phyloP scores from a whole-genome alignment of 495 filamentous ascomycete species.

The Penicillium antarcticum region DNA sequence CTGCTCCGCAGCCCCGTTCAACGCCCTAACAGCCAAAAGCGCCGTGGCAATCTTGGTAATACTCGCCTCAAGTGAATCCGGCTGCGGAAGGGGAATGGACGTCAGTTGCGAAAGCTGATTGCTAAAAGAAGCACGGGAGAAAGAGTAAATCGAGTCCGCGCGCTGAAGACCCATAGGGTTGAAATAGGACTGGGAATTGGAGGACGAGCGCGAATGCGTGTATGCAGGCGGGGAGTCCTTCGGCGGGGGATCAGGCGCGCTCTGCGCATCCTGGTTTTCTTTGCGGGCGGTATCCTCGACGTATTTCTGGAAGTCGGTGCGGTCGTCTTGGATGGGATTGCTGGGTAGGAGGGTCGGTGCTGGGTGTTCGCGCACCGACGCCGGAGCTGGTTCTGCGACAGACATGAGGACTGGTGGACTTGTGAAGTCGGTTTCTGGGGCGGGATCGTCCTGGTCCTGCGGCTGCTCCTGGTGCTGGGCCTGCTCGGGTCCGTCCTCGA shows the following conservation, averaged over 20 bases:
- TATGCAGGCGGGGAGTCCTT: conserved; percentile 33
- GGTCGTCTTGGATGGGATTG: conserved; percentile 13
- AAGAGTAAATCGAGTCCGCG: conserved; percentile 80
- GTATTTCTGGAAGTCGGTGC: conserved; percentile 47
- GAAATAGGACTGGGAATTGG: conserved; percentile 51
- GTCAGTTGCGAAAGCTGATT: conserved; percentile 87
- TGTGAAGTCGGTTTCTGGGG: conserved; percentile 7
- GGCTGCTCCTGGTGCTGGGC: too few species aligned
- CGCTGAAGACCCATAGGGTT: conserved; percentile 48
- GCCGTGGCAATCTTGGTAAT: conserved; percentile 81
- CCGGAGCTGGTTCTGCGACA: conserved; percentile 26
- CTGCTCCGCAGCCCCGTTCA: conserved; percentile 81
- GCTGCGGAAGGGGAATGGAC: conserved; percentile 78
- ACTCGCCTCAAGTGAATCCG: conserved; percentile 72
- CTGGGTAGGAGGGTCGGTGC: conserved; percentile 8
- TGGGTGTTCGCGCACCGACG: conserved; percentile 19
- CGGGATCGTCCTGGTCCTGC: too few species aligned
- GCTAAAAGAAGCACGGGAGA: conserved; percentile 84
- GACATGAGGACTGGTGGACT: conserved; percentile 29
- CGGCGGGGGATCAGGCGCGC: conserved; percentile 36
- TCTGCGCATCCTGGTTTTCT: conserved; percentile 27
- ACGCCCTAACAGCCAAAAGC: conserved; percentile 68
- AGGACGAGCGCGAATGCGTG: conserved; percentile 34
- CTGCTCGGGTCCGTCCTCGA: conserved; percentile 14
- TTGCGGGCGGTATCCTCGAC: conserved; percentile 39